Evolutionary conservation across 306 rosid species (phyloP), one percentile per base, ranked within the genome.

Genomic region (Delonix regia): DNA sequence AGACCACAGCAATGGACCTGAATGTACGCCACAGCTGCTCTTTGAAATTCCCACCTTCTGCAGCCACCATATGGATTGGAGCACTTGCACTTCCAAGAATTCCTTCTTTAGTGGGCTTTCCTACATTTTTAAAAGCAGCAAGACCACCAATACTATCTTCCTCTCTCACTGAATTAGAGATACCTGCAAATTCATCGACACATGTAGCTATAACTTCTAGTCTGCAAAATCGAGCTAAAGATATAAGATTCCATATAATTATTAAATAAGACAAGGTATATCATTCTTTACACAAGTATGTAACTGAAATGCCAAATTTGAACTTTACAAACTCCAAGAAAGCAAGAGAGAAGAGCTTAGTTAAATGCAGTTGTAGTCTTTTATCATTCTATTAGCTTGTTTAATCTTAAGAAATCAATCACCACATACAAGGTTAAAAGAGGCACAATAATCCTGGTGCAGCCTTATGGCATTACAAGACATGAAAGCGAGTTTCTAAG

Each of bases 11-110:
- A 70, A 90, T 71, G 24, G 90, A 80, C 66, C 95, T 89, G 76
- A 94, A 67, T 14, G 94, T 87, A 13, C 89, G 88, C 95, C 97
- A 88, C 65, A 92, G 78, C 86, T 86, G 95, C 84, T 87, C 95
- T 82, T 92, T 90, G 59, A 92, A 89, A 65, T 86, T 90, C 28
- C 86, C 91, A 79, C 87, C 89, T 78, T 89, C 87, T 51, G 87
- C 78, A 57, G 89, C 60, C 66, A 90, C 91, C 93, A 87, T 88
- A 86, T 90, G 95, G 84, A 92, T 89, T 30, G 97, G 97, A 66
- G 93, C 88, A 82, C 85, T 73, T 5, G 95, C 84, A 53, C 97
- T 92, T 79, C 94, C 97, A 81, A 94, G 91, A 82, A 86, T 2
- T 39, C 93, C 92, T 33, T 85, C 88, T 83, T 92, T 86, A 14